Evolutionary conservation across 208 protist genomes (phyloP), one percentile per base, ranked within the genome.

Genomic region (Histomonas meleagridis): DNA sequence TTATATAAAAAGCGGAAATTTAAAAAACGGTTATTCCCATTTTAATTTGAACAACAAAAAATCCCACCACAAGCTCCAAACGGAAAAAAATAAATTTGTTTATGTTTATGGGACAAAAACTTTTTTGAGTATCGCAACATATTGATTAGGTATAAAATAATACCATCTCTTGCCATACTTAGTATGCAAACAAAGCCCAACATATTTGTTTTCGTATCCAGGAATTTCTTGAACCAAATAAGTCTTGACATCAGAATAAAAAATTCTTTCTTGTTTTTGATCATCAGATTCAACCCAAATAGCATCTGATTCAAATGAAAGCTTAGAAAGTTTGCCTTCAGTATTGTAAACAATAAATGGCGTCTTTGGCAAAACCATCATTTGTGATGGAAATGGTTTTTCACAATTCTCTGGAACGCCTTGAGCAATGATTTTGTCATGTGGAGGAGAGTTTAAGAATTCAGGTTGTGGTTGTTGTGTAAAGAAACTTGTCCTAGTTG

Each of bases 71-170:
- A n/a, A n/a, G n/a, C n/a, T n/a, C n/a, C n/a, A n/a, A n/a, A n/a
- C n/a, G n/a, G n/a, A n/a, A n/a, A n/a, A n/a, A n/a, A n/a, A n/a
- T n/a, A n/a, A n/a, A n/a, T n/a, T n/a, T n/a, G n/a, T n/a, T n/a
- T n/a, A n/a, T n/a, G n/a, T n/a, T n/a, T n/a, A n/a, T n/a, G n/a
- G n/a, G n/a, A n/a, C n/a, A n/a, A n/a, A n/a, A n/a, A n/a, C n/a
- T n/a, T n/a, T n/a, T n/a, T n/a, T n/a, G 12, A 69, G 32, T 69
- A 35, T 35, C 2, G 4, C 1, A 26, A 28, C 21, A 69, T 86
- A 86, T 86, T 86, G 76, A 14, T 51, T n/a, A 32, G 76, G 76
- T 40, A 86, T 57, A 46, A 86, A 86, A 35, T 86, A 86, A 46
- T 57, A 86, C 76, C 76, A 86, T 86, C 76, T 86, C 16, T 86